phyloP scores from a whole-genome alignment of 106 monocot species.

The Allium cepa region DNA sequence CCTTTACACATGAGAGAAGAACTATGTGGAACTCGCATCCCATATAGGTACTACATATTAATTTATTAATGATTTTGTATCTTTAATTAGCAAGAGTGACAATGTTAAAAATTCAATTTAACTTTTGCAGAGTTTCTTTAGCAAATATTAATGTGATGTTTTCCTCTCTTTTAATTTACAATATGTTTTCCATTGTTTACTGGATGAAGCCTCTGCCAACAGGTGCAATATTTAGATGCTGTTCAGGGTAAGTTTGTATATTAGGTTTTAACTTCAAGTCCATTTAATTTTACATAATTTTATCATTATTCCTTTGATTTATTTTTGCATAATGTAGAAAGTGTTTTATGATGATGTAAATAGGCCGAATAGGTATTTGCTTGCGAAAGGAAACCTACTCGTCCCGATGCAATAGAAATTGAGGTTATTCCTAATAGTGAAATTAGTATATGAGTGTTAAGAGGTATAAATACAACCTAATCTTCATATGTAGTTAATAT shows the following conservation, averaged over 20 bases:
- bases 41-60: not conserved
- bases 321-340: conserved; percentile 69
- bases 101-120: not conserved
- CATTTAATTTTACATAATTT: not conserved
- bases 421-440: too few species aligned
- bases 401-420: conserved; percentile 77
- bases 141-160: too few species aligned
- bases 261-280: not conserved
- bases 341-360: conserved; percentile 88
- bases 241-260: conserved; percentile 73
- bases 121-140: too few species aligned
- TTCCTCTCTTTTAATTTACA: conserved; percentile 15
- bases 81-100: not conserved
- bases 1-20: too few species aligned
- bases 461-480: too few species aligned
- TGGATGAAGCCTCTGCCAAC: conserved; percentile 72
- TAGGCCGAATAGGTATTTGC: conserved; percentile 76
- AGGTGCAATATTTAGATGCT: conserved; percentile 92
- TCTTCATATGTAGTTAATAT: too few species aligned
- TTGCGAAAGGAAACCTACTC: conserved; percentile 71
- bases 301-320: not conserved
- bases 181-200: conserved; percentile 78
- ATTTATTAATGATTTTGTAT: not conserved
- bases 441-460: not conserved
- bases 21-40: too few species aligned